These are phyloP conservation scores for Jaltomata sinuosa DNA, from an alignment of 257 asterid species.

Conservation along the genomic window DNA sequence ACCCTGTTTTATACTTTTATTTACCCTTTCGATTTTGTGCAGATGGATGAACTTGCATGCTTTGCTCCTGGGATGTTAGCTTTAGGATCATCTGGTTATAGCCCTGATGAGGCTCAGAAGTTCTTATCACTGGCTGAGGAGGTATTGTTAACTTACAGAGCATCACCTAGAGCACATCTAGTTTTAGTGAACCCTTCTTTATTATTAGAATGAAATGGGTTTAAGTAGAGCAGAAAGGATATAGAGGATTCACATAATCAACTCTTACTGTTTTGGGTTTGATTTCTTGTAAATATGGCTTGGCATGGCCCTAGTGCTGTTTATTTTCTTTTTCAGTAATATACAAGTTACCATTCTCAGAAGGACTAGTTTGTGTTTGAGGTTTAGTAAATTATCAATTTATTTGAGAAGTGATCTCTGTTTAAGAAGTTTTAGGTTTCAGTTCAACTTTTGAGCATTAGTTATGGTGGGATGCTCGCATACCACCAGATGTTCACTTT, in stretches of 20 bases:
- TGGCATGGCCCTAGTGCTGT: not conserved
- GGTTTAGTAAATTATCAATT: not conserved
- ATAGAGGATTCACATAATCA: not conserved
- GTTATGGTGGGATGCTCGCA: not conserved
- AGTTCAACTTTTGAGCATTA: not conserved
- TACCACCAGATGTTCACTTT: not conserved
- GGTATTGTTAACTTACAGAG: slow-evolving; percentile 25
- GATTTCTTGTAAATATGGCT: not conserved
- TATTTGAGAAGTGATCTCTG: not conserved
- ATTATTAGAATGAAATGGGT: not conserved
- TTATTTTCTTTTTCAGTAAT: not conserved
- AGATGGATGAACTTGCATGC: slow-evolving; percentile 99
- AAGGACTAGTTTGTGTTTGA: not conserved
- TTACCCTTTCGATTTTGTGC: slow-evolving; percentile 25
- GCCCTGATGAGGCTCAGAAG: slow-evolving; percentile 73
- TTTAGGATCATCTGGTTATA: slow-evolving; percentile 83
- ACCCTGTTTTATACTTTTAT: not conserved
- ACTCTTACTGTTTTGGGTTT: not conserved
- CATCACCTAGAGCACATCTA: not conserved
- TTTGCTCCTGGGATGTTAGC: slow-evolving; percentile 99
- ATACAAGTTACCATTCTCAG: not conserved
- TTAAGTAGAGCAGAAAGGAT: not conserved
- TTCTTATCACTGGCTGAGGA: slow-evolving; percentile 84
- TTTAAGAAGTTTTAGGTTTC: not conserved
- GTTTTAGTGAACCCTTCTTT: not conserved